A percentile compares a stretch with the other conserved stretches of the same genome.
phyloP scores from a whole-genome alignment of 441 rosid genomes.

The Erodium texanum region DNA sequence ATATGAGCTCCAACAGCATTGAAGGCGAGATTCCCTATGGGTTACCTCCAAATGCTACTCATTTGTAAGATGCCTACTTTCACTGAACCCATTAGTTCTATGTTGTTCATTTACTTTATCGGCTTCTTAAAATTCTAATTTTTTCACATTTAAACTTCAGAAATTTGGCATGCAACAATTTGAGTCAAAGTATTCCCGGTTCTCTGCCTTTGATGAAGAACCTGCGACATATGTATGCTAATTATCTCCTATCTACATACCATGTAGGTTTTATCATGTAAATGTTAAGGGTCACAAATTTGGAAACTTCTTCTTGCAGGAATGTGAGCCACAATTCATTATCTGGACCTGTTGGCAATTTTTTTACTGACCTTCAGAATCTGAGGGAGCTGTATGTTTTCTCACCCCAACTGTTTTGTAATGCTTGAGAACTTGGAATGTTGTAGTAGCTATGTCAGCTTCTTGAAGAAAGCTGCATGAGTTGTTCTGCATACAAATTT shows the following conservation, averaged over 20 bases:
- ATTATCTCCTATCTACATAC: slow-evolving; percentile 13
- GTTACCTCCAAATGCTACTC: slow-evolving; percentile 77
- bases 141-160: slow-evolving; percentile 30
- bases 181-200: slow-evolving; percentile 58
- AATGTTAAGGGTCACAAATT: slow-evolving; percentile 12
- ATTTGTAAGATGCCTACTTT: slow-evolving; percentile 46
- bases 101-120: slow-evolving; percentile 3
- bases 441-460: background rate
- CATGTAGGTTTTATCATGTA: slow-evolving; percentile 8
- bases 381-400: slow-evolving; percentile 67
- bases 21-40: slow-evolving; percentile 65
- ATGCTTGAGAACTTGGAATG: background rate
- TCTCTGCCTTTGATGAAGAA: slow-evolving; percentile 48
- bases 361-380: slow-evolving; percentile 56
- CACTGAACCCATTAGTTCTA: slow-evolving; percentile 1
- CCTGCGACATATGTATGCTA: slow-evolving; percentile 62
- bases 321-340: slow-evolving; percentile 82
- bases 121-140: slow-evolving; percentile 8
- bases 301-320: slow-evolving; percentile 35
- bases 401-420: slow-evolving; percentile 8
- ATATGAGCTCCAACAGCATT: slow-evolving; percentile 65
- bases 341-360: slow-evolving; percentile 82
- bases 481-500: background rate
- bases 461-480: background rate
- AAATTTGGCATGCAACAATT: slow-evolving; percentile 66